Evolutionary conservation across 805 yeast species (phyloP).

Genomic region (Sugiyamaella americana): DNA sequence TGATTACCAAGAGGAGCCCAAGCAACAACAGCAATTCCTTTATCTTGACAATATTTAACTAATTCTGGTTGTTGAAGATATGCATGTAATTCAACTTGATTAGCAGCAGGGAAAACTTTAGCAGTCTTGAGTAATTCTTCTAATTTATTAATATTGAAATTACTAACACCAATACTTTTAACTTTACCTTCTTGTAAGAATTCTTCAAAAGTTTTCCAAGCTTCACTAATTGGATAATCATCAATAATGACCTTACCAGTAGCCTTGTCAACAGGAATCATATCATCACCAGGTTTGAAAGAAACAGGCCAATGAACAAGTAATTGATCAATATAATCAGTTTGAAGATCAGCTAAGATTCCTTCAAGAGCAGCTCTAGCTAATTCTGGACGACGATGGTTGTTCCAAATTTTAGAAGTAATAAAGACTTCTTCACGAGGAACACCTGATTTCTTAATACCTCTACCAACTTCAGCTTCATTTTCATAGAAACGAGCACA

Average conservation of each 20-base stretch:
- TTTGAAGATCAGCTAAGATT: slow-evolving; percentile 39
- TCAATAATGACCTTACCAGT: slow-evolving; percentile 24
- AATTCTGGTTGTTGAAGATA: slow-evolving; percentile 40
- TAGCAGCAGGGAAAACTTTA: slow-evolving; percentile 50
- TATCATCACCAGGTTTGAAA: slow-evolving; percentile 34
- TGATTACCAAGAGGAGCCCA: slow-evolving; percentile 61
- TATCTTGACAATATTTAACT: slow-evolving; percentile 37
- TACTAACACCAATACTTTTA: slow-evolving; percentile 72
- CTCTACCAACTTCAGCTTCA: slow-evolving; percentile 51
- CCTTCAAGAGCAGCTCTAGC: slow-evolving; percentile 41
- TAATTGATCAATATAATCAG: slow-evolving; percentile 49
- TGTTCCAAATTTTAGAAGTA: slow-evolving; percentile 37
- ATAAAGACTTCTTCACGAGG: slow-evolving; percentile 41
- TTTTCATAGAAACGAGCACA: slow-evolving; percentile 52
- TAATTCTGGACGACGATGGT: slow-evolving; percentile 33
- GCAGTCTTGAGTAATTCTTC: slow-evolving; percentile 49
- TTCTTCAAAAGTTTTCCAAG: slow-evolving; percentile 50
- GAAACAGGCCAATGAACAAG: slow-evolving; percentile 52
- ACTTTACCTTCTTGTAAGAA: slow-evolving; percentile 47
- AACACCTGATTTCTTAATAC: slow-evolving; percentile 53
- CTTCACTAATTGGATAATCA: slow-evolving; percentile 31
- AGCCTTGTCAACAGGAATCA: slow-evolving; percentile 1
- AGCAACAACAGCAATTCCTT: slow-evolving; percentile 50
- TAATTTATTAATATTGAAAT: slow-evolving; percentile 56
- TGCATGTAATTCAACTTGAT: slow-evolving; percentile 57